Base-by-base conservation (phyloP, 495 filamentous ascomycete species). In the Penicillium cosmopolitanum region DNA sequence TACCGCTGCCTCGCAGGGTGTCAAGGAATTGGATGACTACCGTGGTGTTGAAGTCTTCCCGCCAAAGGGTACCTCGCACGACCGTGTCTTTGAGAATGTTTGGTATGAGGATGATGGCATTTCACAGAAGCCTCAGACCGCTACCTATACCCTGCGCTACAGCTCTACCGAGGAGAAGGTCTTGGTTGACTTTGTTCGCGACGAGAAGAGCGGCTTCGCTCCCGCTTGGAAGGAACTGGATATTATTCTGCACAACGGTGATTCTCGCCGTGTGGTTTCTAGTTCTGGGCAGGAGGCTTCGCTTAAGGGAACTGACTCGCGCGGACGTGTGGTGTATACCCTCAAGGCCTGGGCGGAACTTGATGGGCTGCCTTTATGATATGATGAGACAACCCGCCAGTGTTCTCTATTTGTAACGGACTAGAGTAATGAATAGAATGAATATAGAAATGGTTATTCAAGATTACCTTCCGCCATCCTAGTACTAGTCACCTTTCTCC, bases 71-170 rank as follows among this genome's bases (percentile, higher is more conserved):
- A 61, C 59, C 58, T 76, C 71, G 53, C 66, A 72, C 55, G 72
- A 71, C 13, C 50, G 60, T 55, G 68, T 73, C 18, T 84, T 81
- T 65, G 56, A 52, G 18, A 78, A 63, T 38, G 79, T 77, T 5
- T 89, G 86, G 86, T 78, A 78, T 36, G 86, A 89, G 66, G 86
- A 89, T 62, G 85, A 89, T 68, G 86, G 86, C 5, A 77, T 85
- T 44, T 83, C 84, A 15, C 61, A 74, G 35, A 53, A 73, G 12
- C 72, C 78, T 2, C 68, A 65, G 21, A 78, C 81, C 10, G 75
- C 81, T 2, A 53, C 47, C 10, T 82, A 78, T 59, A 78, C 73
- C 21, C 35, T 84, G 16, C 65, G 56, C 56, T 81, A 82, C 57
- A 71, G 69, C 53, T 81, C 78, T 35, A 79, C 80, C 5, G 68